phyloP scores from a whole-genome alignment of 1,284 basidiomycete genomes.

The Sphaerobolus stellatus region DNA sequence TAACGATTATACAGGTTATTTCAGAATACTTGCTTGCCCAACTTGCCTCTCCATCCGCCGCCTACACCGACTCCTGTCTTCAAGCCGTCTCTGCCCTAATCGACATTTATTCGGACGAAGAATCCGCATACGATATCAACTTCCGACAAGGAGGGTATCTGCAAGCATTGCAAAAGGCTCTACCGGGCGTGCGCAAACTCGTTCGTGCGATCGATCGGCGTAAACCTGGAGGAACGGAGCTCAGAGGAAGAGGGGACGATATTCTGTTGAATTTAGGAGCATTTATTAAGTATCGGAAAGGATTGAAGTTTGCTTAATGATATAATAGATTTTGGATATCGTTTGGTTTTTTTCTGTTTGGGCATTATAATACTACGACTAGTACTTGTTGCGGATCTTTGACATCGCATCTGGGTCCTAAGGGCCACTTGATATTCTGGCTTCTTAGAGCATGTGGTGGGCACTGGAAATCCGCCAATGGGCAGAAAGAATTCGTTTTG shows the following conservation, averaged over 20 bases:
- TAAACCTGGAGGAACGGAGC: constrained; percentile 49
- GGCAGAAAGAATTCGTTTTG: no score
- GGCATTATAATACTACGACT: no score
- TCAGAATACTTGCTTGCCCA: constrained; percentile 60
- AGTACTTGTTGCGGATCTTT: neutral
- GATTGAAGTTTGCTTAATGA: constrained; percentile 39
- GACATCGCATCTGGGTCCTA: no score
- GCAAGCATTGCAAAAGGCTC: constrained; percentile 47
- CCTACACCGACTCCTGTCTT: constrained; percentile 70
- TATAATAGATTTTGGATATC: constrained; percentile 6
- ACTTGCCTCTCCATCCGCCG: constrained; percentile 36
- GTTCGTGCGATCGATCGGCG: constrained; percentile 59
- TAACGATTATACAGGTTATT: constrained; percentile 52
- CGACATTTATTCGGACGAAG: constrained; percentile 95
- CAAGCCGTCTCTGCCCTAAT: constrained; percentile 86
- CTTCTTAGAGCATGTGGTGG: no score
- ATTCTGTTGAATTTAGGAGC: constrained; percentile 80
- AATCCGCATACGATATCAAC: constrained; percentile 74
- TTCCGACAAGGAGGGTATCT: constrained; percentile 67
- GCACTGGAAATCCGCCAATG: no score
- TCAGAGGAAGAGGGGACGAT: constrained; percentile 63
- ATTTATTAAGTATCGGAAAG: constrained; percentile 85
- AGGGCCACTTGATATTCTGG: no score
- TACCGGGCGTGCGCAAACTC: constrained; percentile 58
- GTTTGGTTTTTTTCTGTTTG: no score